Base-by-base conservation (phyloP, 169 alveolate genomes). In the Babesia bigemina region DNA sequence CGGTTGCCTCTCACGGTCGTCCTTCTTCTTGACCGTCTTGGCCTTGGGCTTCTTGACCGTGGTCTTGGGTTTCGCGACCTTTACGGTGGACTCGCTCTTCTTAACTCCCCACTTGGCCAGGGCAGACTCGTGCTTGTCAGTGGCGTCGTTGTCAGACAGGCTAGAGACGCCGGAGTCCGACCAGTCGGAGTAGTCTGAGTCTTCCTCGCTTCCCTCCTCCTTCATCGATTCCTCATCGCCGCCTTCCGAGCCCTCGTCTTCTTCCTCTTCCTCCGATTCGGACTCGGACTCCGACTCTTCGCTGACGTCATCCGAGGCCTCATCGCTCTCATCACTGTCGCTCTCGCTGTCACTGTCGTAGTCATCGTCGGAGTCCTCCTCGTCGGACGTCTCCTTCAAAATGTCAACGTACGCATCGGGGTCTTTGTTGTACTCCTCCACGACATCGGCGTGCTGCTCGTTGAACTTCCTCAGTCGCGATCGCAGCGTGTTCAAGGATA, bases 41-140 rank as follows among this genome's bases (percentile, higher is more conserved):
- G 89, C 75, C 73, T 87, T 87, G 75, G 84, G 83, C 75, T 86
- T 84, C 21, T 66, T 75, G 74, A 71, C 73, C 12, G 79, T 44
- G 11, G 56, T 57, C 69, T 90, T 86, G 36, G 85, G 74, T 50
- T 75, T 84, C 29, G 50, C 4, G 8, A 29, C 88, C 62, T 42
- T 42, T 39, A 78, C 78, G 2, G 78, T 82, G 33, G 85, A 60
- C 24, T 85, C 92, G 24, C 83, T 75, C 63, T 88, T 89, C 84
- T 92, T 91, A 50, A 91, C 87, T 44, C 96, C 96, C 96, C 96
- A 92, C 70, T 92, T 92, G 28, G 93, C 93, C 86, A 92, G 74
- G 57, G 96, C 96, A 22, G 88, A 84, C 60, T 91, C 86, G 50
- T 92, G 94, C 71, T 91, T 86, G 78, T 90, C 94, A 49, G 79